Percentiles rank a stretch among this genome's conserved stretches.
These are phyloP conservation scores for Xylaria sp. DNA, from an alignment of 2,329 filamentous ascomycete genomes.

Conservation along the genomic window DNA sequence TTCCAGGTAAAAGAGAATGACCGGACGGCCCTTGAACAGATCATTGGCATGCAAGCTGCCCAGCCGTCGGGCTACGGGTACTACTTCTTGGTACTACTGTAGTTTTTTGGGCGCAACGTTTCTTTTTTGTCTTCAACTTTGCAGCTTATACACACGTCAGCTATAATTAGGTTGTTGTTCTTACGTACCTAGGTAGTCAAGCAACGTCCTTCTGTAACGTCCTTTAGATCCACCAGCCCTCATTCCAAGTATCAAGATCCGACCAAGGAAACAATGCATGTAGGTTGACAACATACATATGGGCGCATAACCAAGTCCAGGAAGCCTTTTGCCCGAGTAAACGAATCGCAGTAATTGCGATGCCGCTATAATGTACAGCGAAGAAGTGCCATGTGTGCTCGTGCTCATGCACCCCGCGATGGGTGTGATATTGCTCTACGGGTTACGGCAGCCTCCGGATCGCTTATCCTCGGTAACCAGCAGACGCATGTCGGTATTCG, in stretches of 20 bases:
- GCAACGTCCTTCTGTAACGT: background rate
- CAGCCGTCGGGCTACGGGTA: background rate
- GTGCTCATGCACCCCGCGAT: slow-evolving; percentile 7
- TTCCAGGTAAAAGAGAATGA: slow-evolving; percentile 19
- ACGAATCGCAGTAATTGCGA: slow-evolving; percentile 1
- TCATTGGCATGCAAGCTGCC: background rate
- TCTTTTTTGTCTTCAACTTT: background rate
- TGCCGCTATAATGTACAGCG: background rate
- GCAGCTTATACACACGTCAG: background rate
- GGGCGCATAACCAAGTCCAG: background rate
- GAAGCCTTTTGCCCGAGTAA: slow-evolving; percentile 18
- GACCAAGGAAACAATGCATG: background rate
- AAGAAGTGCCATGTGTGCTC: background rate
- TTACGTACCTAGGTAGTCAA: background rate
- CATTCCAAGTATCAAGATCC: background rate
- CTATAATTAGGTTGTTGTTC: background rate
- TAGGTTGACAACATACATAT: background rate
- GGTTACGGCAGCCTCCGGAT: background rate
- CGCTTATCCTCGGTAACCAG: slow-evolving; percentile 7
- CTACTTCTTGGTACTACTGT: slow-evolving; percentile 9
- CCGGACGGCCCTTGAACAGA: background rate
- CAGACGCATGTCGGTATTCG: background rate
- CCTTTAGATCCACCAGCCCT: background rate
- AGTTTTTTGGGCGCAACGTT: slow-evolving; percentile 5
- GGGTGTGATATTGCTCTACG: background rate